Evolutionary conservation across 1,139 yeast genomes (phyloP), one percentile per base, ranked within the genome.

Genomic region (Diutina rugosa): DNA sequence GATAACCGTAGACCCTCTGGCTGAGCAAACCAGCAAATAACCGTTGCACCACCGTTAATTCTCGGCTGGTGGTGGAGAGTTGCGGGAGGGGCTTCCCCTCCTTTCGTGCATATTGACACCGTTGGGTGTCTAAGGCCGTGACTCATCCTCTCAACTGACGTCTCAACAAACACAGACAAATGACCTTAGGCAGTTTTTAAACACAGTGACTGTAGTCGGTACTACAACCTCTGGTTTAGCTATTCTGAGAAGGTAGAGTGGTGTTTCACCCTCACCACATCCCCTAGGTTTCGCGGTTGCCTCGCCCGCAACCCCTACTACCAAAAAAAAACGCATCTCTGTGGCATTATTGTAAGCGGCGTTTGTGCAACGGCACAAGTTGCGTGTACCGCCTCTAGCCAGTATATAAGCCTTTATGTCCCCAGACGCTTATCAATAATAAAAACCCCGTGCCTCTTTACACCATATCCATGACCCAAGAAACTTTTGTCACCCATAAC

Each of bases 401-500:
- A 35, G 41, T 35, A 35, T 35, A 35, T 35, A 35, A 35, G 14
- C 41, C n/a, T 35, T 35, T 35, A 32, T n/a, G 41, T 10, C 14
- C 41, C 41, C 41, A 12, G 41, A 3, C 14, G 41, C n/a, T 35
- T 35, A 9, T 35, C n/a, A 12, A 9, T 10, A 32, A 32, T 10
- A 8, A 32, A 10, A 9, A 5, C 16, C 14, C 41, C n/a, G 14
- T 35, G 41, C n/a, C 41, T 35, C 41, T 12, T 21, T 4, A 2
- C n/a, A 7, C 26, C 46, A 6, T 18, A 6, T 14, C 72, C 14
- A 59, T 63, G 46, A 63, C 57, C 51, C 58, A 59, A 35, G 64
- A 64, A 58, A 63, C 63, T 38, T 67, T 64, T 55, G 63, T 73
- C 46, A 74, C 79, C 35, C 69, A 67, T 64, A 81, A 81, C 64